Conservation (phyloP, 768 basidiomycete species). For the Royoungia palumana region DNA sequence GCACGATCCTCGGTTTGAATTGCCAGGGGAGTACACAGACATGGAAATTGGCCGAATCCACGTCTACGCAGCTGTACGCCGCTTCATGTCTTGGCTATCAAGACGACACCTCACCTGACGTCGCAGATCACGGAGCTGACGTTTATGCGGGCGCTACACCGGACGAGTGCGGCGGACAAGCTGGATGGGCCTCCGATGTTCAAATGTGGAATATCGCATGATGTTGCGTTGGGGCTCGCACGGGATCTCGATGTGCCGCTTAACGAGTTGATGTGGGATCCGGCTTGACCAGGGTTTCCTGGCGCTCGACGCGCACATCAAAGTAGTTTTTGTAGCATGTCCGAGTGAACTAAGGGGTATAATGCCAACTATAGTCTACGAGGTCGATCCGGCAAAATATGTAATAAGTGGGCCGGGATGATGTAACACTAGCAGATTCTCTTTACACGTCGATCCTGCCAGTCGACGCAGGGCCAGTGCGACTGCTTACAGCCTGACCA, state of each 20-base stretch:
- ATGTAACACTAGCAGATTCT: too few relatives aligned
- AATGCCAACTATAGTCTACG: too few relatives aligned
- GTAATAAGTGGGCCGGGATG: too few relatives aligned
- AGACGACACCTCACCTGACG: neutral
- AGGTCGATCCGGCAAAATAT: too few relatives aligned
- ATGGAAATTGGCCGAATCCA: slow-evolving; percentile 65
- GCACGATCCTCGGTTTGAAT: slow-evolving; percentile 44
- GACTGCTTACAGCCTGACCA: too few relatives aligned
- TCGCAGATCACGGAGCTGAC: slow-evolving; percentile 64
- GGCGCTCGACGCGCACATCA: too few relatives aligned
- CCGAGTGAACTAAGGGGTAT: too few relatives aligned
- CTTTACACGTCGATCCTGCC: too few relatives aligned
- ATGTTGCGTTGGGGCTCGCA: slow-evolving; percentile 51
- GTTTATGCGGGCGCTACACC: slow-evolving; percentile 61
- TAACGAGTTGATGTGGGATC: slow-evolving; percentile 70
- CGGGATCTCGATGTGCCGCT: slow-evolving; percentile 56
- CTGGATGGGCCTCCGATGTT: slow-evolving; percentile 70
- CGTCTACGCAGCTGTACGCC: slow-evolving; percentile 56
- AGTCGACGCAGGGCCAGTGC: too few relatives aligned
- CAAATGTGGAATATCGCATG: slow-evolving; percentile 69
- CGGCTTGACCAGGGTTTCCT: slow-evolving; percentile 16
- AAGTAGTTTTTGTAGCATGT: too few relatives aligned
- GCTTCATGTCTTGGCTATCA: neutral
- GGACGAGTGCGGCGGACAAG: slow-evolving; percentile 57
- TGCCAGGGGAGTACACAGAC: slow-evolving; percentile 72